Evolutionary conservation across 768 basidiomycete species (phyloP), one percentile per base, ranked within the genome.

Genomic region (Suillus ampliporus): DNA sequence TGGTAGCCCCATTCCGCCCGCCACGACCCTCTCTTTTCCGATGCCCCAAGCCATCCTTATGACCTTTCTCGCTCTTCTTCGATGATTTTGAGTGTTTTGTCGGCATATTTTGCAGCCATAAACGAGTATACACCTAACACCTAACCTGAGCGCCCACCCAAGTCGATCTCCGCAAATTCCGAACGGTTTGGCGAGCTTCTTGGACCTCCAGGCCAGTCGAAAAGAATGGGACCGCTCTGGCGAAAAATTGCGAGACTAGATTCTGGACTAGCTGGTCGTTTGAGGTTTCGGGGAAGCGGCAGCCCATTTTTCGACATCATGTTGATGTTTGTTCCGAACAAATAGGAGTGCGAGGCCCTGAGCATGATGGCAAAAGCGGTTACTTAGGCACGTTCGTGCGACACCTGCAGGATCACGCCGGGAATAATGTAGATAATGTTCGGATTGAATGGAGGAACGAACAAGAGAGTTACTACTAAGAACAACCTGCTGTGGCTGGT

Each of bases 151-250:
- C 44, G 44, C 56, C 70, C 71, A 65, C 62, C 65, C 56, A 54
- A 64, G 66, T 75, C 77, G 88, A 89, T 89, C 89, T 91, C 82
- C 65, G 57, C 76, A 78, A 82, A 87, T 92, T 79, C 83, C 72
- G 74, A 75, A 88, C 82, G 82, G 86, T 89, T 89, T 77, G 74
- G 65, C 64, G 75, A 78, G 80, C 74, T 90, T 86, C 77, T 86
- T 90, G 82, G 82, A 86, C 79, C 65, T 26, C 60, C 2, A 9
- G 10, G 6, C 11, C 47, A 54, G 56, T 46, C 5, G 17, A 23
- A 46, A 2, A 19, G 63, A 65, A 56, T 58, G 26, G 64, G 61
- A 63, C 74, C 72, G 52, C 44, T 50, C 61, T 21, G 38, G 57
- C 10, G 44, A 47, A 59, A 44, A 51, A 48, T 40, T 37, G 23